Evolutionary conservation across 805 yeast species (phyloP), one percentile per base, ranked within the genome.

Genomic region (Spathaspora girioi): DNA sequence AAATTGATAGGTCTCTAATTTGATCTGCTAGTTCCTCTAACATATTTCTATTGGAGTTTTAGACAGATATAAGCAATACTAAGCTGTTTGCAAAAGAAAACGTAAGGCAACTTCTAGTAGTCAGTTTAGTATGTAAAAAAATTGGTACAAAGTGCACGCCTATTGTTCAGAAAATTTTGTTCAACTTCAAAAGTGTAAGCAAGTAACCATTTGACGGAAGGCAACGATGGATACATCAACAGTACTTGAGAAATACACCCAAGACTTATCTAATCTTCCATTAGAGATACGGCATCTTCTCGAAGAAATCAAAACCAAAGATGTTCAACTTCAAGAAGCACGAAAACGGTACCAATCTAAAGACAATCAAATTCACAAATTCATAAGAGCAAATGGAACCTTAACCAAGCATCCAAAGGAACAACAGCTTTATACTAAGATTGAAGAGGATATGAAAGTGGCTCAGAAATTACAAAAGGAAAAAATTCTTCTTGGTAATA

Each of bases 141-240:
- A n/a, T 14, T 35, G 40, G 40, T 35, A 14, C 14, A 6, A 35
- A 8, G 35, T 14, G 40, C 40, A 35, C 40, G 40, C 17, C 40
- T 18, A 6, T 14, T 14, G 5, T 18, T 14, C 9, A 14, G 14
- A 35, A 35, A 35, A 35, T n/a, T 35, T 35, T 35, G 40, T n/a
- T n/a, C 40, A 35, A 7, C 18, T n/a, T n/a, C 40, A 6, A 3
- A 35, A 35, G 18, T 35, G 40, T 35, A 35, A 35, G 40, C 40
- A 35, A 40, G n/a, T 11, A 9, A 42, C 29, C 44, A 40, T 20
- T 14, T 15, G 15, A 23, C 26, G 20, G 17, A 23, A 11, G 44
- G 18, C 45, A 15, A 38, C 31, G 23, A 89, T 89, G 96, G 98
- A 92, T 69, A 92, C 97, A 3, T 91, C 97, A n/a, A 81, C 94